Evolutionary conservation across 345 rosid genomes (phyloP), one percentile per base, ranked within the genome.

Genomic region (Citrus glauca): DNA sequence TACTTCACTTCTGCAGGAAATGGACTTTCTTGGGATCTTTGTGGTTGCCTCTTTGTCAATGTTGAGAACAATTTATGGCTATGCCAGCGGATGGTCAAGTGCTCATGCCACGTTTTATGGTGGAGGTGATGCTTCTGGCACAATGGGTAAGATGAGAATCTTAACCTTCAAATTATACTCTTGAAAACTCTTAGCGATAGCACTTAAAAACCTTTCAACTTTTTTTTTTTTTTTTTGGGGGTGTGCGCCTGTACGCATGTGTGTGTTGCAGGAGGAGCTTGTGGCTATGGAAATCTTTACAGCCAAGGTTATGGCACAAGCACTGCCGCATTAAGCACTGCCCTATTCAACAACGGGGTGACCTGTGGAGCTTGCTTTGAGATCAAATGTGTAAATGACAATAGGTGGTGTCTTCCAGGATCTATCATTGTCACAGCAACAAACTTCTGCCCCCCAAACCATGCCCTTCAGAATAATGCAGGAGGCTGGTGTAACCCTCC

Each of bases 31-130:
- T 56, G 84, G 85, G 72, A n/a, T 81, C 66, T 74, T 66, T 42
- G 25, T 84, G 5, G 50, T 81, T n/a, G 78, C 62, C 16, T 62
- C 84, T 30, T 80, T 88, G 14, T 72, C 83, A 73, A 78, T 88
- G 80, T 75, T 80, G 17, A 81, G 71, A 69, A 82, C 77, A 42
- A 73, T 38, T 75, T 80, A 78, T 77, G 86, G 88, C 16, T 59
- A 80, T 70, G 87, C 48, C 56, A 73, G 81, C 32, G 71, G 38
- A 50, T 68, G 88, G 89, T 80, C 80, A 37, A 62, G 65, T 73
- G 89, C 86, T 11, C 86, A 84, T 74, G 89, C 89, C 20, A 86
- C 89, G 40, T 86, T 86, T 77, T 86, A 84, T 66, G 87, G 89
- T 20, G 89, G 86, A 4, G 82, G 87, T 28, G 83, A 82, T 82